Evolutionary conservation across 306 rosid species (phyloP), one percentile per base, ranked within the genome.

Genomic region (Trifolium fragiferum): DNA sequence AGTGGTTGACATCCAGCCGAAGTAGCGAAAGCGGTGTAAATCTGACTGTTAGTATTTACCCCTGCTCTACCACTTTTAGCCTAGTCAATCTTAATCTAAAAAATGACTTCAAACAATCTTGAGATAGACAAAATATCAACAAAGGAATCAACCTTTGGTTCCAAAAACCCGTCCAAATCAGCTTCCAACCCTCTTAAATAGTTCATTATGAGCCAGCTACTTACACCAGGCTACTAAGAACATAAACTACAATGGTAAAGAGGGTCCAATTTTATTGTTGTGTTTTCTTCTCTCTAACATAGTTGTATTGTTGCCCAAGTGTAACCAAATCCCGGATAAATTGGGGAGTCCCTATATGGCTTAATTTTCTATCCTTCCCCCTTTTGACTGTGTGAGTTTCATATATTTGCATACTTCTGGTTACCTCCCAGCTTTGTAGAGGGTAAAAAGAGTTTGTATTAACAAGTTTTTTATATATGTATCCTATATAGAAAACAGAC

Each of bases 321-420:
- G 62, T n/a, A 78, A 35, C 10, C 41, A 40, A 71, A 27, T 71
- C 73, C 72, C 37, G 53, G 64, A 70, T 70, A 60, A 47, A 21
- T 33, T 62, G 27, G 15, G 40, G 27, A 62, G 35, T 57, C 37
- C 37, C 23, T 27, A 14, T 44, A 50, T 50, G 61, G 21, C 82
- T 44, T 11, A 72, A 54, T 27, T 71, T 32, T 44, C 59, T 62
- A 62, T 15, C 51, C 66, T 7, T 63, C 47, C 60, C 53, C 78
- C 25, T 62, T 13, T 62, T 8, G 49, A 23, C 13, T 35, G 18
- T 72, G 33, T 72, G 64, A 65, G 57, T 43, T 14, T 57, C 66
- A 66, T 37, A 1, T 30, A 43, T 13, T 78, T 57, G 63, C 63
- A 23, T 18, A 11, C 47, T 44, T 68, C 73, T 41, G 47, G 50